phyloP scores from a whole-genome alignment of 495 filamentous ascomycete species.

The Xanthoparmelia taractica region DNA sequence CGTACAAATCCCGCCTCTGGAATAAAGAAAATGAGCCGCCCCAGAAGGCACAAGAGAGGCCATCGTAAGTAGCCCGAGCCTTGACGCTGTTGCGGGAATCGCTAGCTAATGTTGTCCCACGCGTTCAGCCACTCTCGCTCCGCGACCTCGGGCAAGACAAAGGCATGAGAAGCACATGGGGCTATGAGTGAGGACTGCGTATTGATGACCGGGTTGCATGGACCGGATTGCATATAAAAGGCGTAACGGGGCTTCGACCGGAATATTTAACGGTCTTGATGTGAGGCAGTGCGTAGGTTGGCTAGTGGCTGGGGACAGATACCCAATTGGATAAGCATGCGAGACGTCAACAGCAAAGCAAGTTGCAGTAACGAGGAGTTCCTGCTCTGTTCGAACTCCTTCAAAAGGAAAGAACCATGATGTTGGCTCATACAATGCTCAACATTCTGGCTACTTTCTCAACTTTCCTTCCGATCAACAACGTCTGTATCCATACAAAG shows the following conservation, averaged over 20 bases:
- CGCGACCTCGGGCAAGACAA: conserved; percentile 19
- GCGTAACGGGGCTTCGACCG: not conserved
- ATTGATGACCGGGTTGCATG: not conserved
- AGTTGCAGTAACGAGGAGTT: not conserved
- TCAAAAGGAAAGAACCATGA: not conserved
- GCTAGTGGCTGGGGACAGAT: not conserved
- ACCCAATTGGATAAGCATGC: not conserved
- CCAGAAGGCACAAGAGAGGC: conserved; percentile 12
- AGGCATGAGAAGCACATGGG: conserved; percentile 5
- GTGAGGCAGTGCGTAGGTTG: not conserved
- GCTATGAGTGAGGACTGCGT: not conserved
- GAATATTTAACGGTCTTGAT: not conserved
- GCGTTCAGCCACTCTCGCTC: conserved; percentile 20
- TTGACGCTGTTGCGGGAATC: too few relatives aligned
- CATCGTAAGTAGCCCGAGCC: conserved; percentile 21
- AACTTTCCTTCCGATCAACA: conserved; percentile 1
- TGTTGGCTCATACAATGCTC: not conserved
- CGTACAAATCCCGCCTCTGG: conserved; percentile 53
- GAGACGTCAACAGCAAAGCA: not conserved
- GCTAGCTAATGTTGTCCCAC: conserved; percentile 20
- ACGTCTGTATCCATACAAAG: not conserved
- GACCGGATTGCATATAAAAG: too few relatives aligned
- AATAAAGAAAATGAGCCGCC: conserved; percentile 31
- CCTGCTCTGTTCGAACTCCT: not conserved
- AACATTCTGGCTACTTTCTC: not conserved